These are phyloP conservation scores for Pseudopyrenochaeta lycopersici DNA, from an alignment of 2,329 filamentous ascomycete genomes.

Conservation along the genomic window DNA sequence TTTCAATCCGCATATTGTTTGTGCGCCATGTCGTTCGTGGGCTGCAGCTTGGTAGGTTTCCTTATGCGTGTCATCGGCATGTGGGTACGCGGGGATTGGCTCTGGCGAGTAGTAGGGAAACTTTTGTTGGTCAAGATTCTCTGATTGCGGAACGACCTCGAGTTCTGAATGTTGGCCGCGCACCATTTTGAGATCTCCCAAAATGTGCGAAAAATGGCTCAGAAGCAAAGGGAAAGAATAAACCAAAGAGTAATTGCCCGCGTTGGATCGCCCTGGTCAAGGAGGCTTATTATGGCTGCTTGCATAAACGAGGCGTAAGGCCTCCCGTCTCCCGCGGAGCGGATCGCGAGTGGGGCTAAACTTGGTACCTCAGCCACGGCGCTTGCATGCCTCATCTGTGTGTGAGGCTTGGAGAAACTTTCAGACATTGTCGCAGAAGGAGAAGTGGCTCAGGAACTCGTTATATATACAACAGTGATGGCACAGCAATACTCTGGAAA, in stretches of 20 bases:
- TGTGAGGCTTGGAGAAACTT: background rate
- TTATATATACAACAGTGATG: no score
- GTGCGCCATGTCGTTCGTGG: background rate
- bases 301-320: conserved; percentile 1
- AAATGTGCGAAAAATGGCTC: background rate
- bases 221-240: background rate
- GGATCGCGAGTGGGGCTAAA: background rate
- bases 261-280: background rate
- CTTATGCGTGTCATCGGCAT: conserved; percentile 7
- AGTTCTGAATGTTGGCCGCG: conserved; percentile 2
- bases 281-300: background rate
- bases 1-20: conserved; percentile 15
- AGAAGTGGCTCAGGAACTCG: background rate
- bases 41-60: background rate
- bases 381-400: background rate
- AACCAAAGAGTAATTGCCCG: background rate
- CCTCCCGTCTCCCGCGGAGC: background rate
- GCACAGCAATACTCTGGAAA: no score
- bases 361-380: background rate
- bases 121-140: background rate
- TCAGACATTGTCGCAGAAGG: background rate
- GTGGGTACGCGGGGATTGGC: background rate
- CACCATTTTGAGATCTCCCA: conserved; percentile 1
- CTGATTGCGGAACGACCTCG: conserved; percentile 3
- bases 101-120: conserved; percentile 7